Conservation (phyloP, 2,329 filamentous ascomycete genomes). For the Coleophoma cylindrospora region DNA sequence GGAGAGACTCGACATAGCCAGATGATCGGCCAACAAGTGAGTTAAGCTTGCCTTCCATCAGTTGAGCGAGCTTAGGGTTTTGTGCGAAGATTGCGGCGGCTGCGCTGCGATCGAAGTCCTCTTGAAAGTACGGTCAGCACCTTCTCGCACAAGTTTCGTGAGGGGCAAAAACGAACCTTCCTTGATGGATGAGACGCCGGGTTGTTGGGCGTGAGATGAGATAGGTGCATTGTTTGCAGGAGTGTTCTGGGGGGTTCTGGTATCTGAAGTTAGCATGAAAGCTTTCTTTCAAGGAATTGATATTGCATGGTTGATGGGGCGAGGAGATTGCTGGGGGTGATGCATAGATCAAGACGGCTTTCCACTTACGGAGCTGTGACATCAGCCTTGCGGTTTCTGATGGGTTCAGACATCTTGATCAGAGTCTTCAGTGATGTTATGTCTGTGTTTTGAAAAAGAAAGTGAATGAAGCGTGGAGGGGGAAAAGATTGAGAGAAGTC, state of each 20-base stretch:
- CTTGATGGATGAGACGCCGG: slow-evolving; percentile 89
- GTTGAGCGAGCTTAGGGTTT: slow-evolving; percentile 89
- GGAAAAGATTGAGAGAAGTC: background rate
- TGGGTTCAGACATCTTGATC: slow-evolving; percentile 58
- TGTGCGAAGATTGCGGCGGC: slow-evolving; percentile 92
- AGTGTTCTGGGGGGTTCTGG: slow-evolving; percentile 96
- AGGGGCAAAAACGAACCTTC: slow-evolving; percentile 62
- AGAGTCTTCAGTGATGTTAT: background rate
- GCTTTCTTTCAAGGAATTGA: background rate
- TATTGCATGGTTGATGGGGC: background rate
- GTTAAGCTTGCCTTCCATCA: slow-evolving; percentile 97
- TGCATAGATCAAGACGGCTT: slow-evolving; percentile 7
- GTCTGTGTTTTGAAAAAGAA: no score
- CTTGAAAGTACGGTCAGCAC: slow-evolving; percentile 40
- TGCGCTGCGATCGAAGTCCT: slow-evolving; percentile 82
- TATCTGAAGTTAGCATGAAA: slow-evolving; percentile 18
- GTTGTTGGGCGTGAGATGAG: slow-evolving; percentile 94
- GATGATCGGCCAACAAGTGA: slow-evolving; percentile 91
- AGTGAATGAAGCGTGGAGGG: background rate
- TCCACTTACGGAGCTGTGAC: slow-evolving; percentile 55
- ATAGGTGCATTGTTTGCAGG: slow-evolving; percentile 94
- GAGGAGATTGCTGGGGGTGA: background rate
- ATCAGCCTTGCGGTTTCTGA: slow-evolving; percentile 52
- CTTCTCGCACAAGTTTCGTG: slow-evolving; percentile 18
- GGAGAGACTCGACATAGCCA: slow-evolving; percentile 95